A percentile compares a stretch with the other conserved stretches of the same genome.
Conservation (phyloP, 192 early-diverging fungal species). For the Bifiguratus adelaidae region DNA sequence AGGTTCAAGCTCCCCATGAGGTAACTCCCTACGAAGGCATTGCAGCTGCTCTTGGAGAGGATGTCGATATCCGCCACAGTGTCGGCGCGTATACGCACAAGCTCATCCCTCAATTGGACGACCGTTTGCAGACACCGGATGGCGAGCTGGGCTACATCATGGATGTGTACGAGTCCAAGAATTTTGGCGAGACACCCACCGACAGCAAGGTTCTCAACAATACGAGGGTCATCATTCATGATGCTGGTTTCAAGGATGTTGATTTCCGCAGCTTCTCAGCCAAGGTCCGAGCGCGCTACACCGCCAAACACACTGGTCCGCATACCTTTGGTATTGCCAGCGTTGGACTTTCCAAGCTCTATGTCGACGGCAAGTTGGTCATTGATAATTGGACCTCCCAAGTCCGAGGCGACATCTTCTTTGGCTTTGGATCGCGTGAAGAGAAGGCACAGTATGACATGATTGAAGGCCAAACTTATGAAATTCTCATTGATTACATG, state of each 20-base stretch:
- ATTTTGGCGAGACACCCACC: too few relatives aligned
- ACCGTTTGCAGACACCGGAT: conserved; percentile 3
- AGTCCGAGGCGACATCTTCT: conserved; percentile 4
- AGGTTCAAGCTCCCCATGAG: not conserved
- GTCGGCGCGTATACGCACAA: conserved; percentile 9
- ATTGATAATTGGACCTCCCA: conserved; percentile 11
- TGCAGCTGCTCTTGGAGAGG: conserved; percentile 3
- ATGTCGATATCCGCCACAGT: not conserved
- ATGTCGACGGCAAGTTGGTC: conserved; percentile 3
- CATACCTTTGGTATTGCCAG: conserved; percentile 5
- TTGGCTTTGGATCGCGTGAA: conserved; percentile 5
- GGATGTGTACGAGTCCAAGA: conserved; percentile 1
- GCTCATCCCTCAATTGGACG: not conserved
- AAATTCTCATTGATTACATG: conserved; percentile 5
- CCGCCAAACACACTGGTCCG: conserved; percentile 2
- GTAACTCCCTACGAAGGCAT: conserved; percentile 8
- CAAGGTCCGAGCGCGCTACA: conserved; percentile 3
- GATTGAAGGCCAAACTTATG: not conserved
- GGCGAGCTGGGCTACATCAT: conserved; percentile 3
- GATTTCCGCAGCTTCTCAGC: too few relatives aligned
- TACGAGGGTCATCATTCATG: too few relatives aligned
- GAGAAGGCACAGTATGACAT: not conserved
- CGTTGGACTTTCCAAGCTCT: conserved; percentile 1
- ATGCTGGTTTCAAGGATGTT: too few relatives aligned
- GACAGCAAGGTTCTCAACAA: too few relatives aligned